Evolutionary conservation across 305 asterid genomes (phyloP), one percentile per base, ranked within the genome.

Genomic region (Fraxinus latifolia): DNA sequence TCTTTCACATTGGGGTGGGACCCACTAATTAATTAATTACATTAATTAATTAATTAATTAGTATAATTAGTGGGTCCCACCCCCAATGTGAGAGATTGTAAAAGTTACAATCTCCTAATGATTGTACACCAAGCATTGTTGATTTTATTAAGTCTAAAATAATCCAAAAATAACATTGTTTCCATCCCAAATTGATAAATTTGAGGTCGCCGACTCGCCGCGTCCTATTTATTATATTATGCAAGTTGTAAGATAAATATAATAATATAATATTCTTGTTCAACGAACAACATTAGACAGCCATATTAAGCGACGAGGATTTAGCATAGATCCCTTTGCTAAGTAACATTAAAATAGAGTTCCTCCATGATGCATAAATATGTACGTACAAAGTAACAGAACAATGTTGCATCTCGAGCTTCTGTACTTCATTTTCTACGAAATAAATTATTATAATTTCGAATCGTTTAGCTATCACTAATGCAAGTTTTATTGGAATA

Each of bases 161-260:
- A 65, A 14, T 65, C 33, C 15, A 23, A 67, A 65, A 67, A 67
- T 32, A 25, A 3, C 74, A 27, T 67, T 11, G 74, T 11, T 67
- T 11, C 3, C 74, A 3, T 67, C 74, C 74, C 74, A 67, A 67
- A 25, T 67, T 27, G 74, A 27, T 27, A 19, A 67, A 27, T 67
- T 67, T 67, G 74, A 65, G 73, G 73, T 27, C 19, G 74, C 74
- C 74, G 74, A 36, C 36, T 27, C 19, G 74, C 74, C 74, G 74
- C 74, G 36, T 67, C 36, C 27, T 25, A 9, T 67, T 27, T 17
- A 6, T 5, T 19, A 12, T 67, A 21, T 21, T 21, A 60, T 60
- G 32, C 71, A 21, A 21, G 32, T 60, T 60, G 71, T 67, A 67
- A 67, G 36, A 36, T 36, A 36, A 34, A 34, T 34, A 34, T 34